A percentile compares a stretch with the other conserved stretches of the same genome.
Conservation (phyloP, 2,329 filamentous ascomycete genomes). For the Aspergillus sp. region DNA sequence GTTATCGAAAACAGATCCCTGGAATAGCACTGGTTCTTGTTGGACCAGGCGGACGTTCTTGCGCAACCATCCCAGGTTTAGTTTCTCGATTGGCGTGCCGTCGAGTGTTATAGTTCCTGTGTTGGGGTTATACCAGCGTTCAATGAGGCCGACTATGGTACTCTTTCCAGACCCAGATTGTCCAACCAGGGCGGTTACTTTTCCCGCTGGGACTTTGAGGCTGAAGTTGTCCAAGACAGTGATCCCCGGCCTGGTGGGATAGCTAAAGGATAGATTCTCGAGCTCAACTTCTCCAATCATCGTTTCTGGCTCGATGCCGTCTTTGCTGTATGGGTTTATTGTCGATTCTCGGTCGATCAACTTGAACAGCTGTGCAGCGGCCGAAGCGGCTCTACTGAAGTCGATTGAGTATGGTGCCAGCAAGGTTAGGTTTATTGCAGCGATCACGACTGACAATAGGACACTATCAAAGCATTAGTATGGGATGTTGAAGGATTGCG, state of each 20-base stretch:
- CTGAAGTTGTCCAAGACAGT: conserved; percentile 81
- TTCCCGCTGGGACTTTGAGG: conserved; percentile 79
- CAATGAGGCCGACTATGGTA: conserved; percentile 88
- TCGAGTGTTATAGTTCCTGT: conserved; percentile 78
- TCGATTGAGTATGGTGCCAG: conserved; percentile 82
- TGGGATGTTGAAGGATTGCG: conserved; percentile 1
- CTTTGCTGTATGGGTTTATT: conserved; percentile 70
- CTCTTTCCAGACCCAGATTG: conserved; percentile 94
- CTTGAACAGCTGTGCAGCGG: conserved; percentile 86
- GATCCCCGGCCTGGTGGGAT: conserved; percentile 88
- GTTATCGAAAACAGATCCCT: conserved; percentile 83
- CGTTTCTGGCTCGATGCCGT: conserved; percentile 68
- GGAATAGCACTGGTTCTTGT: conserved; percentile 89
- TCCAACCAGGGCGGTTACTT: conserved; percentile 89
- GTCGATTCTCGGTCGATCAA: conserved; percentile 89
- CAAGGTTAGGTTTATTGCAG: conserved; percentile 86
- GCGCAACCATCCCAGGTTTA: conserved; percentile 88
- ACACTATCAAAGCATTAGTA: conserved; percentile 47
- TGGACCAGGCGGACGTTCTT: conserved; percentile 91
- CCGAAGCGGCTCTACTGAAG: conserved; percentile 78
- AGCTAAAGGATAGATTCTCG: conserved; percentile 83
- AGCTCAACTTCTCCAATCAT: conserved; percentile 79
- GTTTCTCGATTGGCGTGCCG: conserved; percentile 72
- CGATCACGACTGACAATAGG: conserved; percentile 87
- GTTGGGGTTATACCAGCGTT: conserved; percentile 91